A percentile compares a stretch with the other conserved stretches of the same genome.
Evolutionary conservation across 1,284 basidiomycete genomes (phyloP).

Genomic region (Malassezia obtusa): DNA sequence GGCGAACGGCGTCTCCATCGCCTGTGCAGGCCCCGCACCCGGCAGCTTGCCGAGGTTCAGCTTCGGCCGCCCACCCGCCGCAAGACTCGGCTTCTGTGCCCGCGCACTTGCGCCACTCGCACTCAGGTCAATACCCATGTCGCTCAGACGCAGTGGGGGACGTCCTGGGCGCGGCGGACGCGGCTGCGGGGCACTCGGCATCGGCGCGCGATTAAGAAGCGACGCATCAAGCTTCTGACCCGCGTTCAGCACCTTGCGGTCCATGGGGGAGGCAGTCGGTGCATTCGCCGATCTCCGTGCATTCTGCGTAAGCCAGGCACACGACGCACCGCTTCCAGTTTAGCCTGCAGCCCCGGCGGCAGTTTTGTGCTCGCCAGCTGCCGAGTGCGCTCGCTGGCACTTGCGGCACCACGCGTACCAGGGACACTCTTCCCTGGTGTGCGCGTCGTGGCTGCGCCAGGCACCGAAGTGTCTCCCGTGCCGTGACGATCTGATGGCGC

Average conservation of each 20-base stretch:
- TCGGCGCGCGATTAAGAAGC: conserved; percentile 17
- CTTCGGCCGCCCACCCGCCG: conserved; percentile 1
- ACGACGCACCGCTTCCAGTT: conserved; percentile 69
- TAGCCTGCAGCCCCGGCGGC: conserved; percentile 79
- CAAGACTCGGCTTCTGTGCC: not conserved
- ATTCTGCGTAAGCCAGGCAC: conserved; percentile 9
- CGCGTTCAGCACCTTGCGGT: conserved; percentile 22
- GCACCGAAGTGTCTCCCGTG: too few species aligned
- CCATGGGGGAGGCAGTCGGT: not conserved
- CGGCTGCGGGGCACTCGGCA: conserved; percentile 3
- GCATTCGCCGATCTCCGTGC: conserved; percentile 19
- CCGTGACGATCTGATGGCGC: too few species aligned
- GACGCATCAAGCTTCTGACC: conserved; percentile 33
- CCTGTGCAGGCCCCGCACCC: not conserved
- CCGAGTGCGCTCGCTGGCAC: conserved; percentile 30
- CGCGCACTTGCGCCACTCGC: conserved; percentile 2
- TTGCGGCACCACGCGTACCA: conserved; percentile 17
- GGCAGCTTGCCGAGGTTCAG: conserved; percentile 8
- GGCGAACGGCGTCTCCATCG: conserved; percentile 62
- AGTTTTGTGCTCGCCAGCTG: conserved; percentile 36
- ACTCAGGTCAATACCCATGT: conserved; percentile 22
- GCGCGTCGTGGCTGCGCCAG: not conserved
- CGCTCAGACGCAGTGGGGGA: conserved; percentile 33
- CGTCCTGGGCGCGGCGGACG: conserved; percentile 21
- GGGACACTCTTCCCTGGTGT: not conserved